These are phyloP conservation scores for Ricinus communis DNA, from an alignment of 345 rosid genomes.

Conservation along the genomic window DNA sequence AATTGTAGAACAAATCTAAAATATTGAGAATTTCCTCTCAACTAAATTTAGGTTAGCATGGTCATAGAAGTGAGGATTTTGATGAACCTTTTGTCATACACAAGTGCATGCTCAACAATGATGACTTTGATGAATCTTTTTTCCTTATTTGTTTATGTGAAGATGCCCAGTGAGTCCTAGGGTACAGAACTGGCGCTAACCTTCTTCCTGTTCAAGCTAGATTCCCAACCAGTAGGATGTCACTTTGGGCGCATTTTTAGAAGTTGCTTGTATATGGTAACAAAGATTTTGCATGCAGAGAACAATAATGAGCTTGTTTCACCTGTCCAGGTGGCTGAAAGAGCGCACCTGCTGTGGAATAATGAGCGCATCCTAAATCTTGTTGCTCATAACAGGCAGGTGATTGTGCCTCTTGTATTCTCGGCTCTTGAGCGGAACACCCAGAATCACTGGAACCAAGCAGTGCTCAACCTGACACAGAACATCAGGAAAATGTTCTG, in stretches of 20 bases:
- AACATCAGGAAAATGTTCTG: constrained; percentile 54
- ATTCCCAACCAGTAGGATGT: too few relatives aligned
- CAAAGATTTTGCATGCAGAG: neutral
- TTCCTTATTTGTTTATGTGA: neutral
- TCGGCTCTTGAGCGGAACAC: constrained; percentile 61
- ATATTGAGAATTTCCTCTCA: neutral
- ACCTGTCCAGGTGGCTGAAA: constrained; percentile 68
- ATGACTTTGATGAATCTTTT: neutral
- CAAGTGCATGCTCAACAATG: neutral
- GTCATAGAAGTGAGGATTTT: neutral
- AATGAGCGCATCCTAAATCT: constrained; percentile 63
- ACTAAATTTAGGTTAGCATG: neutral
- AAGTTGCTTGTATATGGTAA: neutral
- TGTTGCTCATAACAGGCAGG: constrained; percentile 49
- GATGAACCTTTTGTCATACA: neutral
- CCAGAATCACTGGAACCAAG: constrained; percentile 72
- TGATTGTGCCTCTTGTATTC: constrained; percentile 54
- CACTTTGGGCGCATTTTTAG: neutral
- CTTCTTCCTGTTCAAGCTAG: neutral
- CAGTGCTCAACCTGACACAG: constrained; percentile 65
- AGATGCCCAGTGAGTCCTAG: too few relatives aligned
- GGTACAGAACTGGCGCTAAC: neutral
- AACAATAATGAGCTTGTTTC: constrained; percentile 9
- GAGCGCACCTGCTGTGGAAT: constrained; percentile 77
- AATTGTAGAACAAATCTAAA: neutral